A percentile compares a stretch with the other conserved stretches of the same genome.
phyloP scores from a whole-genome alignment of 2,329 filamentous ascomycete genomes.

The Aspergillus pseudonomiae region DNA sequence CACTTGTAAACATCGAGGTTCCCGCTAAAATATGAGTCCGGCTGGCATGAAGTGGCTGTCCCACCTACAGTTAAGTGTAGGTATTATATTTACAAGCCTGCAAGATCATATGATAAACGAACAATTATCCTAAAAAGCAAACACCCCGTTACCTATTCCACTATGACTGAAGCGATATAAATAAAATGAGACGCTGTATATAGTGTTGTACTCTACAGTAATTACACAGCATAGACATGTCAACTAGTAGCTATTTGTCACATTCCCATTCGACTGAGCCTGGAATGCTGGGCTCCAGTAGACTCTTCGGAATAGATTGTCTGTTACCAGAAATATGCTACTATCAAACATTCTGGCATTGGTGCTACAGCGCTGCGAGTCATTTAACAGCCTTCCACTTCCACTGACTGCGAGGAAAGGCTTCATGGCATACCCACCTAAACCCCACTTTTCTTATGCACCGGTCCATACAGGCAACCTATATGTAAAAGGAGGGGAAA shows the following conservation, averaged over 20 bases:
- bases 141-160: background rate
- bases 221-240: background rate
- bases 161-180: background rate
- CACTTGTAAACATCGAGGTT: background rate
- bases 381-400: slow-evolving; percentile 17
- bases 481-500: too few species aligned
- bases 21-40: background rate
- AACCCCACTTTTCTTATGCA: slow-evolving; percentile 33
- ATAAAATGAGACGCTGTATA: background rate
- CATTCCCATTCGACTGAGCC: background rate
- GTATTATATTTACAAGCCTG: too few species aligned
- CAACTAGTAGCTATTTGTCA: background rate
- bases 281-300: background rate
- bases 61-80: too few species aligned
- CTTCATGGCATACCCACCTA: background rate
- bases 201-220: background rate
- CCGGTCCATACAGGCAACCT: slow-evolving; percentile 20
- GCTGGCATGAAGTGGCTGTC: too few species aligned
- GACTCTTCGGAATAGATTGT: background rate
- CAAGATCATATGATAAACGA: background rate
- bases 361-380: slow-evolving; percentile 21
- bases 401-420: background rate
- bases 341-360: background rate
- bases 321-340: background rate
- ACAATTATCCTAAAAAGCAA: background rate